These are phyloP conservation scores for Macrocybe gigantea DNA, from an alignment of 768 basidiomycete genomes.

Conservation along the genomic window DNA sequence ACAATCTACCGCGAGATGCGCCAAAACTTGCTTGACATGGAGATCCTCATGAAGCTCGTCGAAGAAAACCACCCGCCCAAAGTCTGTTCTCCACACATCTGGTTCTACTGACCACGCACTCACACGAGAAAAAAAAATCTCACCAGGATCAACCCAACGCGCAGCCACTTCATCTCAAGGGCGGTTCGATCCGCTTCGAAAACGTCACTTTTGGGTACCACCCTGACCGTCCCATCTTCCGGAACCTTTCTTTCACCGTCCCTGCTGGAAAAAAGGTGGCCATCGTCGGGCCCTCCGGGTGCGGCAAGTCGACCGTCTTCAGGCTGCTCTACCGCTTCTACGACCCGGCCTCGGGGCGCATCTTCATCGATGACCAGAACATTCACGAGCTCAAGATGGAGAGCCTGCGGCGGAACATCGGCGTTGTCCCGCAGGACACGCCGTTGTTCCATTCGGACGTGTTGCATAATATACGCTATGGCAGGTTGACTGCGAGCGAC, in stretches of 20 bases:
- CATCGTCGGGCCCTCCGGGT: slow-evolving; percentile 94
- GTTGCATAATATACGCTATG: slow-evolving; percentile 94
- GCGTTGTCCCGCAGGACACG: slow-evolving; percentile 97
- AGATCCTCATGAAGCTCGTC: slow-evolving; percentile 85
- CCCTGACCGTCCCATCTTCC: slow-evolving; percentile 88
- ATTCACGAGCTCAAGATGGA: slow-evolving; percentile 66
- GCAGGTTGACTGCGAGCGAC: slow-evolving; percentile 79
- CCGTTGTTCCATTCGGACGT: slow-evolving; percentile 96
- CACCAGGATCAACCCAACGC: slow-evolving; percentile 64
- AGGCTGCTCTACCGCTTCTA: slow-evolving; percentile 94
- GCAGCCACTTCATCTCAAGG: slow-evolving; percentile 59
- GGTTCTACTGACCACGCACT: not conserved
- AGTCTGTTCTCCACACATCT: slow-evolving; percentile 25
- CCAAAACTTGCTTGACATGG: slow-evolving; percentile 97
- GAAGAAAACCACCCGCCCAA: slow-evolving; percentile 69
- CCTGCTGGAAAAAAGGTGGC: slow-evolving; percentile 97
- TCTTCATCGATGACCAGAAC: slow-evolving; percentile 85
- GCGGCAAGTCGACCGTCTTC: slow-evolving; percentile 96
- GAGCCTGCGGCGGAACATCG: slow-evolving; percentile 69
- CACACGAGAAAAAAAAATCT: not conserved
- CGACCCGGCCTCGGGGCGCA: slow-evolving; percentile 73
- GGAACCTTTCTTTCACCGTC: slow-evolving; percentile 78
- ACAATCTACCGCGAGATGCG: slow-evolving; percentile 96
- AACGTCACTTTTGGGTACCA: slow-evolving; percentile 92
- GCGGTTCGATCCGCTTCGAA: slow-evolving; percentile 89